phyloP scores from a whole-genome alignment of 2,329 filamentous ascomycete genomes.

The Exophiala aquamarina region DNA sequence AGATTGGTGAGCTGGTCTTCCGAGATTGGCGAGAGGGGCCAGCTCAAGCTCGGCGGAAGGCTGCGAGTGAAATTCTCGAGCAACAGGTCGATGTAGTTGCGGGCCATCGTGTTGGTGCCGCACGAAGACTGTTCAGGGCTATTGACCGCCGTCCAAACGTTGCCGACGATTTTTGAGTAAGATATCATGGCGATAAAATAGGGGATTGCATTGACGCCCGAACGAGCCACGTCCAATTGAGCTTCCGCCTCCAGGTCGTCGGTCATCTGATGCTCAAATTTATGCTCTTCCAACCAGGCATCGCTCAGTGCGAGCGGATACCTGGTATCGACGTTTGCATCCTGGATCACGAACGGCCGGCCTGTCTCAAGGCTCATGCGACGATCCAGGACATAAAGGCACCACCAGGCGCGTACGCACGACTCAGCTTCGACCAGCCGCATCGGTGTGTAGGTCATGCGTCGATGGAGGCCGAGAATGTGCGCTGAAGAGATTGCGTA shows the following conservation, averaged over 20 bases:
- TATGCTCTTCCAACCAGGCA: background rate
- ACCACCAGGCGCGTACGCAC: too few species aligned
- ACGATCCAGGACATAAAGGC: constrained; percentile 29
- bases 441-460: too few species aligned
- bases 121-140: too few species aligned
- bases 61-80: background rate
- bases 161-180: constrained; percentile 27
- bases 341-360: constrained; percentile 31
- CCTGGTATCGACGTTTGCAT: constrained; percentile 27
- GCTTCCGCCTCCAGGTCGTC: too few species aligned
- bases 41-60: background rate
- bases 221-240: too few species aligned
- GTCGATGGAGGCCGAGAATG: too few species aligned
- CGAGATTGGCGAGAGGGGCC: too few species aligned
- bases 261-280: background rate
- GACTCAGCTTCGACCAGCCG: too few species aligned
- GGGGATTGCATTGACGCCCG: too few species aligned
- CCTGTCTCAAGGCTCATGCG: constrained; percentile 30
- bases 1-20: background rate
- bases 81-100: background rate
- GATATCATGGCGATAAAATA: constrained; percentile 27
- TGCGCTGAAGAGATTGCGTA: too few species aligned
- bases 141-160: constrained; percentile 30
- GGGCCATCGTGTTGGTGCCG: too few species aligned
- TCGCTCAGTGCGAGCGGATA: constrained; percentile 20